Conservation (phyloP, 345 rosid species). For the Geranium rotundifolium region DNA sequence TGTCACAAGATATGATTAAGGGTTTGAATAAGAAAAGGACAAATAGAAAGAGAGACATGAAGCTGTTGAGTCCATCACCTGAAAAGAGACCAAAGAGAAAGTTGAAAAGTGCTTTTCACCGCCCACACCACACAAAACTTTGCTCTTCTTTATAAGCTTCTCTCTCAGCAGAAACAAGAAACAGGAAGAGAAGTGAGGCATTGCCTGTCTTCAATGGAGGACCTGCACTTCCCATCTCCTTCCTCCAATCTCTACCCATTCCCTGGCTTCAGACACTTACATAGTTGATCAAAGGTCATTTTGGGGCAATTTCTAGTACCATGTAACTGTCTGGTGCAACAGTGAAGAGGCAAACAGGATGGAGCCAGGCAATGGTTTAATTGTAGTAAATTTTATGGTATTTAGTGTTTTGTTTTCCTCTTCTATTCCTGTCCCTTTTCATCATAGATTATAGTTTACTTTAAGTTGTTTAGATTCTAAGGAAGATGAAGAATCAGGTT, state of each 20-base stretch:
- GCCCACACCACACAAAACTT: constrained; percentile 22
- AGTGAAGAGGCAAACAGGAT: constrained; percentile 41
- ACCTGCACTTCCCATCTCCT: neutral
- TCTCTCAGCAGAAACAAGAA: neutral
- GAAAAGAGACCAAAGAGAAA: constrained; percentile 31
- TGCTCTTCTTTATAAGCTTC: constrained; percentile 18
- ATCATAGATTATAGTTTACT: neutral
- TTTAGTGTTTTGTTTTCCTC: neutral
- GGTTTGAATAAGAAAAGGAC: neutral
- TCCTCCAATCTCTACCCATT: neutral
- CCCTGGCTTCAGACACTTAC: neutral
- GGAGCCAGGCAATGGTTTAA: constrained; percentile 50
- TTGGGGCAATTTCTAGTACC: neutral
- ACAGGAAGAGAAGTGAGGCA: neutral
- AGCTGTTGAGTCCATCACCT: constrained; percentile 9
- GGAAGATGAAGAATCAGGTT: too few relatives aligned
- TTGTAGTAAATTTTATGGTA: neutral
- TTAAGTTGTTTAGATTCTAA: too few relatives aligned
- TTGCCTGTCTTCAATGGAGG: neutral
- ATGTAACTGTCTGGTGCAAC: constrained; percentile 4
- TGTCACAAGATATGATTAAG: neutral
- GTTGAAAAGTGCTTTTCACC: constrained; percentile 51
- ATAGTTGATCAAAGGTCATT: neutral
- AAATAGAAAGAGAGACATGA: constrained; percentile 14
- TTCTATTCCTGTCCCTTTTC: neutral